Base-by-base conservation (phyloP, 108 stramenopile species). In the Heterococcus sp. region DNA sequence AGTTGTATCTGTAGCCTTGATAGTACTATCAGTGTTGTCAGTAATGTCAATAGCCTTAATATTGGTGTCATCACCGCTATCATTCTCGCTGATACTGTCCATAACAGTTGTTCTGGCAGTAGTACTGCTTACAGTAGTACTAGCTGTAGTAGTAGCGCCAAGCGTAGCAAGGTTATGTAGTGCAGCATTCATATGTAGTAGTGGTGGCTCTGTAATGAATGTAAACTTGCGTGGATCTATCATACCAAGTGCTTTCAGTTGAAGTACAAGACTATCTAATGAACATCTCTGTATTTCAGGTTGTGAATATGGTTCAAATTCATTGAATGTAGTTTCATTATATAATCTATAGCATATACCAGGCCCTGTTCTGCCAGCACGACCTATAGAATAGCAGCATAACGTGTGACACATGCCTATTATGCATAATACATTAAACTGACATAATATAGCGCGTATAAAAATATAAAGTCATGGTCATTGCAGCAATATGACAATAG, bases 321-420 rank as follows among this genome's bases (percentile, higher is more conserved):
- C 71, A 40, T 72, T 65, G 68, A 81, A 70, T 2, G 69, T 70
- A 21, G 31, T 38, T 30, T 63, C 32, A 37, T 71, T 27, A 72
- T 81, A 81, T 2, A 82, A 35, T 0, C 81, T 66, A 58, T 74
- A 82, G 73, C 81, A 82, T 66, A 68, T 30, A 35, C 81, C 81
- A 2, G 81, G 81, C 3, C 81, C 81, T 28, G 81, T 82, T 37
- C 81, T 38, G 31, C 81, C 81, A 29, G 81, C 81, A 29, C 81
- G 63, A 3, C 81, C 81, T 72, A 68, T 21, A 21, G 46, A 8
- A 58, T 8, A 8, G 46, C n/a, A n/a, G n/a, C n/a, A n/a, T n/a
- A n/a, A n/a, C n/a, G n/a, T n/a, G n/a, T n/a, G n/a, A n/a, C n/a
- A n/a, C n/a, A n/a, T n/a, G n/a, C n/a, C n/a, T n/a, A n/a, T n/a